Evolutionary conservation across 1,139 yeast species (phyloP).

Genomic region (Pichia sp.): DNA sequence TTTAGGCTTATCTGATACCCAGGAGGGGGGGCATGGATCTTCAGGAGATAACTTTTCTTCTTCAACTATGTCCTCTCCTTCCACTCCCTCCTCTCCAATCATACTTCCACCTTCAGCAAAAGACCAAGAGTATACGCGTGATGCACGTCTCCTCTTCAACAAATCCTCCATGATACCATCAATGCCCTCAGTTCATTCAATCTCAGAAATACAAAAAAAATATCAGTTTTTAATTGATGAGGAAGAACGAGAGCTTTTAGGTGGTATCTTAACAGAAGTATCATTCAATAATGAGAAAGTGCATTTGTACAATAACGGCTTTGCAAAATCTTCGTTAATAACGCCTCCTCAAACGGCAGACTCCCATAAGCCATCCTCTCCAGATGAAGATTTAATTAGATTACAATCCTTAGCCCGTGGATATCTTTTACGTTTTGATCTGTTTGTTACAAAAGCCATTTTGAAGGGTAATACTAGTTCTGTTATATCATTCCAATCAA

Average conservation of each 20-base stretch:
- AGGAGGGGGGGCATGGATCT: background rate
- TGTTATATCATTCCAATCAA: slow-evolving; percentile 38
- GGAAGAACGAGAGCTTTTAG: slow-evolving; percentile 17
- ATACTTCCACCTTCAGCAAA: slow-evolving; percentile 11
- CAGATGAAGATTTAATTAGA: slow-evolving; percentile 27
- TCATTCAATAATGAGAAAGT: background rate
- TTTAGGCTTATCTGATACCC: background rate
- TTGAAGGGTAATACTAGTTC: slow-evolving; percentile 51
- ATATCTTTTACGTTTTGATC: slow-evolving; percentile 54
- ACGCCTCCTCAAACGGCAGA: background rate
- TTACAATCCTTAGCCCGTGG: slow-evolving; percentile 67
- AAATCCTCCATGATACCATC: background rate
- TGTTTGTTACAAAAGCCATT: slow-evolving; percentile 60
- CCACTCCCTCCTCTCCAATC: background rate
- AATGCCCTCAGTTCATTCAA: slow-evolving; percentile 15
- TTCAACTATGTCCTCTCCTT: slow-evolving; percentile 1
- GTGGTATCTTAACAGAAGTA: slow-evolving; percentile 1
- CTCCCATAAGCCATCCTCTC: background rate
- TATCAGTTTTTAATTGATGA: slow-evolving; percentile 16
- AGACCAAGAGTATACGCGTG: slow-evolving; percentile 13
- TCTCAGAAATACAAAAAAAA: slow-evolving; percentile 18
- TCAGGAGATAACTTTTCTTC: background rate
- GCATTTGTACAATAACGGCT: background rate
- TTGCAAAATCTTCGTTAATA: background rate
- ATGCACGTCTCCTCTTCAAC: slow-evolving; percentile 19